Percentiles rank a stretch among this genome's conserved stretches.
These are phyloP conservation scores for Puccinia hordei DNA, from an alignment of 1,284 basidiomycete species.

Conservation along the genomic window DNA sequence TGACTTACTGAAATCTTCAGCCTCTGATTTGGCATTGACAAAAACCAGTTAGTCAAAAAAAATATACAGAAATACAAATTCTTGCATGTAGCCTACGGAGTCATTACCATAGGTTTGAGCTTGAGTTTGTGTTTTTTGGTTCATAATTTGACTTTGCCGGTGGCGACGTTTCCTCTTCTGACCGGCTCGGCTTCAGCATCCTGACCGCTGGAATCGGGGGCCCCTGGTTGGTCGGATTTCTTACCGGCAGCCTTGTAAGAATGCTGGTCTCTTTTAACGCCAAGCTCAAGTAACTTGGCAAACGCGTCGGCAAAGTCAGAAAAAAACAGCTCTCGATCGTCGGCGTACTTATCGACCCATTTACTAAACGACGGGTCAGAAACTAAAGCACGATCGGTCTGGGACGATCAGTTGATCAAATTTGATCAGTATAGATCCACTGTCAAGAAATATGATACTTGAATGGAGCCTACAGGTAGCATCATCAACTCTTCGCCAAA, in stretches of 20 bases:
- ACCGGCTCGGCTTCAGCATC: slow-evolving; percentile 39
- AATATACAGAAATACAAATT: not conserved
- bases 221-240: slow-evolving; percentile 25
- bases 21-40: not conserved
- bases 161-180: slow-evolving; percentile 5
- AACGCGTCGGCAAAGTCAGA: slow-evolving; percentile 63
- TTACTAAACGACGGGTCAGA: slow-evolving; percentile 60
- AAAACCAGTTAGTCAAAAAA: not conserved
- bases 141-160: not conserved
- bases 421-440: slow-evolving; percentile 47
- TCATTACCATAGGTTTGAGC: not conserved
- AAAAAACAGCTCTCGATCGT: slow-evolving; percentile 65
- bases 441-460: not conserved
- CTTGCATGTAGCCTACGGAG: not conserved
- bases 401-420: slow-evolving; percentile 54
- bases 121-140: too few relatives aligned
- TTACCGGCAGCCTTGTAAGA: slow-evolving; percentile 29
- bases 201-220: slow-evolving; percentile 23
- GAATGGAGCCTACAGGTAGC: slow-evolving; percentile 62
- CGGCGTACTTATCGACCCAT: slow-evolving; percentile 63
- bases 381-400: slow-evolving; percentile 61
- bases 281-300: slow-evolving; percentile 59
- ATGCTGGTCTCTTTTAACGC: slow-evolving; percentile 53
- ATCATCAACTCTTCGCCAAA: slow-evolving; percentile 65
- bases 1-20: not conserved